Conservation (phyloP, 2,329 filamentous ascomycete genomes). For the Microsporum audouinii region DNA sequence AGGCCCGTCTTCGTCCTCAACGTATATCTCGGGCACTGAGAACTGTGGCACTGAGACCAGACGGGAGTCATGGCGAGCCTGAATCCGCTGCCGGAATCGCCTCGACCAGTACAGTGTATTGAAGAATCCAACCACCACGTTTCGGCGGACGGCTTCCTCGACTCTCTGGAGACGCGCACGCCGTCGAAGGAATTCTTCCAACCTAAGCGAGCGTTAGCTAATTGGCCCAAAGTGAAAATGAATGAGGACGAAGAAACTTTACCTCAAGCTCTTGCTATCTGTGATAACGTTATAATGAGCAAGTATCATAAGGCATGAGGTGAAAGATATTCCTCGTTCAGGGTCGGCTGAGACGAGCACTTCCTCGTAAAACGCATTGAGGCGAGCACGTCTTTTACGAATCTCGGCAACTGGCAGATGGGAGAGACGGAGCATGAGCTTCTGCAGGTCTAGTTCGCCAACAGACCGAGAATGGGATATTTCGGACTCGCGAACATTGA, state of each 20-base stretch:
- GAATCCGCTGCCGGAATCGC: slow-evolving; percentile 63
- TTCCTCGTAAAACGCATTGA: slow-evolving; percentile 96
- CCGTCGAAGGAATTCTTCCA: slow-evolving; percentile 89
- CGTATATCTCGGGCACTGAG: slow-evolving; percentile 77
- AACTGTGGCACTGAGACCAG: slow-evolving; percentile 70
- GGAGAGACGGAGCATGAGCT: slow-evolving; percentile 60
- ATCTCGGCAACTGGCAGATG: slow-evolving; percentile 66
- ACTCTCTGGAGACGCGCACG: slow-evolving; percentile 84
- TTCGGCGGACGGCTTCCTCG: slow-evolving; percentile 83
- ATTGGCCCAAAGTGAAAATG: slow-evolving; percentile 15
- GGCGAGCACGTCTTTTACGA: slow-evolving; percentile 60
- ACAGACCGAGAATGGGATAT: slow-evolving; percentile 30
- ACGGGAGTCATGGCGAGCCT: slow-evolving; percentile 60
- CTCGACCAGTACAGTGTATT: slow-evolving; percentile 82
- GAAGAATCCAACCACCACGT: slow-evolving; percentile 88
- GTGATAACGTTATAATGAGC: slow-evolving; percentile 98
- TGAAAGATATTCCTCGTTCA: slow-evolving; percentile 82
- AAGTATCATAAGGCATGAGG: slow-evolving; percentile 82
- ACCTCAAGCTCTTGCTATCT: slow-evolving; percentile 88
- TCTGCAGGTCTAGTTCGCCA: slow-evolving; percentile 58
- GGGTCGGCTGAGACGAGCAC: slow-evolving; percentile 86
- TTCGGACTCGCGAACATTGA: slow-evolving; percentile 41
- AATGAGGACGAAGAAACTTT: slow-evolving; percentile 22
- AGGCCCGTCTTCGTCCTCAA: slow-evolving; percentile 57
- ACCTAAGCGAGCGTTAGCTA: slow-evolving; percentile 35